Evolutionary conservation across 495 filamentous ascomycete species (phyloP).

Genomic region (Tuber indicum): DNA sequence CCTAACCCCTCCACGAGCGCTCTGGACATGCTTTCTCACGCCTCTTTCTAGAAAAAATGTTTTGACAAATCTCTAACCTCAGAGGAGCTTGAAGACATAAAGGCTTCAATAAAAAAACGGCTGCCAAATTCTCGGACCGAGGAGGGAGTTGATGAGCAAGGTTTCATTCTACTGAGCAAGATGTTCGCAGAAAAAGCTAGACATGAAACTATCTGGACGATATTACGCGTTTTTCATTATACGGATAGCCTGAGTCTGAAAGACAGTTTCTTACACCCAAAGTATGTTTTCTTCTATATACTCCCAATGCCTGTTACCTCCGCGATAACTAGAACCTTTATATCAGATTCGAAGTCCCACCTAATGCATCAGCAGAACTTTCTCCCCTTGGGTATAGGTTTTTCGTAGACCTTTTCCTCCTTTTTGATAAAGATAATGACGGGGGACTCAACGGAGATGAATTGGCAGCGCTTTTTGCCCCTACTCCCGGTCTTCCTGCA

Average conservation of each 20-base stretch:
- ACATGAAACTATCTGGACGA: conserved; percentile 98
- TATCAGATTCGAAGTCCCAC: conserved; percentile 70
- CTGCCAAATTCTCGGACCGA: conserved; percentile 58
- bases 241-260: conserved; percentile 87
- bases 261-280: conserved; percentile 84
- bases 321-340: neutral
- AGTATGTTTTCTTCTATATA: conserved; percentile 36
- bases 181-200: conserved; percentile 93
- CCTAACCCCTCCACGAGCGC: conserved; percentile 9
- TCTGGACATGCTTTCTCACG: conserved; percentile 4
- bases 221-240: conserved; percentile 91
- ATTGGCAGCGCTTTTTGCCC: conserved; percentile 78
- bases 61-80: conserved; percentile 75
- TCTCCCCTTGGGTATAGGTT: conserved; percentile 93
- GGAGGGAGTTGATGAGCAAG: conserved; percentile 68
- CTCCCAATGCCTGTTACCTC: neutral
- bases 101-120: conserved; percentile 65
- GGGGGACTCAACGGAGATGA: conserved; percentile 83
- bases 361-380: conserved; percentile 83
- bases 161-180: conserved; percentile 86
- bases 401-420: conserved; percentile 91
- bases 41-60: conserved; percentile 50
- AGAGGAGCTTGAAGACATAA: conserved; percentile 82
- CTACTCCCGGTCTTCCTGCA: conserved; percentile 78
- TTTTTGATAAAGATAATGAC: conserved; percentile 96